Evolutionary conservation across 2,329 filamentous ascomycete genomes (phyloP).

Genomic region (Trichoderma brevicompactum): DNA sequence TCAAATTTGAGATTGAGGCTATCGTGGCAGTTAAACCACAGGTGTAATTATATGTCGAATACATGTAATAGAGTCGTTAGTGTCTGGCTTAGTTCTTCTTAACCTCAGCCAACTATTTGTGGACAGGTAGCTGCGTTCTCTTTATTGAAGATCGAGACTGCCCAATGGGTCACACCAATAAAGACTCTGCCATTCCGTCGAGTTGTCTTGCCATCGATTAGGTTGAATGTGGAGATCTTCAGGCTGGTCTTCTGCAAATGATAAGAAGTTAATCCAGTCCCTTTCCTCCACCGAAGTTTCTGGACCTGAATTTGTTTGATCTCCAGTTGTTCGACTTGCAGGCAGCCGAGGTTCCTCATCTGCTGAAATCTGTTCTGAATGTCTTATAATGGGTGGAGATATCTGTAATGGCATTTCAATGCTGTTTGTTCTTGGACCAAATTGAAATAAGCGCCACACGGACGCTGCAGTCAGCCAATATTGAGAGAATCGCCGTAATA

Average conservation of each 20-base stretch:
- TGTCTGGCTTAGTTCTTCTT: no score
- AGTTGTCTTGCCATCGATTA: constrained; percentile 1
- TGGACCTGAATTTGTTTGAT: neutral
- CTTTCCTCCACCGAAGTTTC: neutral
- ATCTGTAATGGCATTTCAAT: neutral
- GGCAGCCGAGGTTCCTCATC: neutral
- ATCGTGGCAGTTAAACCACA: no score
- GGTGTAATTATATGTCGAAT: no score
- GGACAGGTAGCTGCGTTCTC: neutral
- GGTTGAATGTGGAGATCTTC: neutral
- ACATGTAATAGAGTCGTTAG: no score
- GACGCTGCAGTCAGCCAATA: neutral
- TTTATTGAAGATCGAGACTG: neutral
- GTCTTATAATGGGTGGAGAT: no score
- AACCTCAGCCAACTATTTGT: neutral
- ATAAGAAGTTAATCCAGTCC: neutral
- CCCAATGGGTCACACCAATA: constrained; percentile 11
- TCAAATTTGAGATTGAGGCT: no score
- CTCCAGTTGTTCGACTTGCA: neutral
- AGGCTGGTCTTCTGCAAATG: neutral
- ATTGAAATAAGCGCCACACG: neutral
- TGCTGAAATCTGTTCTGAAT: neutral
- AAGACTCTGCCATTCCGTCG: constrained; percentile 3
- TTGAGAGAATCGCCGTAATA: neutral
- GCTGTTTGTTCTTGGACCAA: neutral